Evolutionary conservation across 1,139 yeast genomes (phyloP), one percentile per base, ranked within the genome.

Genomic region (Magnusiomyces ingens): DNA sequence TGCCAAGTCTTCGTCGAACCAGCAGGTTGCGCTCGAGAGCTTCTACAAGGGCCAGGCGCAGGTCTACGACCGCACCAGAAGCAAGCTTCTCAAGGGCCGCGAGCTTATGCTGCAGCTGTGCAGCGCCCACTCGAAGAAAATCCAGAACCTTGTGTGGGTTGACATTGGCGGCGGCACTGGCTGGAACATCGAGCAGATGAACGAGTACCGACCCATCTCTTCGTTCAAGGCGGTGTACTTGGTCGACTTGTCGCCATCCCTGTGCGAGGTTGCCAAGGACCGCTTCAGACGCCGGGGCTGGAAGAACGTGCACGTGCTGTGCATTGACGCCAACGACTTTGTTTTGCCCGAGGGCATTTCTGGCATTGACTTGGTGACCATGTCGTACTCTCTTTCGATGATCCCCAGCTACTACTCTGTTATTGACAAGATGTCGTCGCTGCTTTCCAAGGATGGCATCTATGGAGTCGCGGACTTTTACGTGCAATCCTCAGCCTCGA

Each of bases 111-210:
- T 85, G 55, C 74, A 75, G 53, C 69, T 85, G 57, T 85, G 86
- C 0, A 75, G 74, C 42, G 67, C 82, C 42, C 91, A 84, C 65
- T 70, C 83, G 51, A 56, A 60, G 15, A 67, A 67, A 50, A 47
- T 53, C 51, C 57, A 61, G 29, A 61, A 62, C 53, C 71, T 84
- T 52, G 82, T 85, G 48, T 86, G 95, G 95, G 76, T 86, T 53
- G 95, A 86, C 66, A 52, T 85, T 65, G 95, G 95, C 52, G 94
- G 94, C 45, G 94, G 94, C 29, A 85, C 95, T 4, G 95, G 95
- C 49, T 75, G 84, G 68, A 86, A 86, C 69, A 82, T 86, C 62
- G 94, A 86, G 67, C 76, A 77, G 61, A 86, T 86, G 95, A 74
- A 84, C 66, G 66, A 72, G 51, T 70, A 80, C 48, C 70, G 77